These are phyloP conservation scores for Ophiostoma australiae DNA, from an alignment of 2,329 filamentous ascomycete genomes.

Conservation along the genomic window DNA sequence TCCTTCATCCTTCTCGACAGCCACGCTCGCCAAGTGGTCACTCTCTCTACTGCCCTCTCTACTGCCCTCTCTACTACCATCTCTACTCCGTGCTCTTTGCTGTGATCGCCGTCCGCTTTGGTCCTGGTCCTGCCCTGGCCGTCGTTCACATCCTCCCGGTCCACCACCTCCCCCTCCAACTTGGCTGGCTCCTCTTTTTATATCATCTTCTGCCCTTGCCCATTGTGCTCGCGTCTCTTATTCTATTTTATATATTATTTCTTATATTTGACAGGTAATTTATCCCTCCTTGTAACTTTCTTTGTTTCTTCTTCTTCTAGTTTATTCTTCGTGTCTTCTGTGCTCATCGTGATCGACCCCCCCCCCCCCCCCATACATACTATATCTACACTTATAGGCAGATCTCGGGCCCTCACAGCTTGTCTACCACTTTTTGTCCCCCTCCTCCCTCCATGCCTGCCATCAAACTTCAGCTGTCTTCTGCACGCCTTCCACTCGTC, in stretches of 20 bases:
- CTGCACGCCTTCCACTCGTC: slow-evolving; percentile 15
- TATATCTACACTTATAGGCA: slow-evolving; percentile 1
- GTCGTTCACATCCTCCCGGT: background rate
- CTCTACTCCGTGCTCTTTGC: background rate
- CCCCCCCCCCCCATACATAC: background rate
- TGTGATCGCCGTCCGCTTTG: background rate
- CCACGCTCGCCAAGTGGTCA: background rate
- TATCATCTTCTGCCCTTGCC: background rate
- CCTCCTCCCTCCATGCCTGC: slow-evolving; percentile 22
- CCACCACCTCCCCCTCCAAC: background rate
- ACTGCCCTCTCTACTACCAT: background rate
- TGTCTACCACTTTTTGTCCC: background rate
- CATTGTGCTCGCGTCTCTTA: background rate
- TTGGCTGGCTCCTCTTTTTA: background rate
- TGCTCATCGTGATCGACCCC: background rate
- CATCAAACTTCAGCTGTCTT: slow-evolving; percentile 24
- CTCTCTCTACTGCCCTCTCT: background rate
- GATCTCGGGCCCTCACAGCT: background rate
- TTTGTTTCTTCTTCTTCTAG: slow-evolving; percentile 6
- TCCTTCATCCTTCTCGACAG: background rate
- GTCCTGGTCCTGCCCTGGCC: background rate
- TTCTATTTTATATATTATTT: slow-evolving; percentile 12
- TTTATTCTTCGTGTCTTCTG: background rate
- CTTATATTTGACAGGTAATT: background rate
- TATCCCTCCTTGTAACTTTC: background rate